These are phyloP conservation scores for Houttuynia cordata DNA, from an alignment of 164 flowering plant species.

Conservation along the genomic window DNA sequence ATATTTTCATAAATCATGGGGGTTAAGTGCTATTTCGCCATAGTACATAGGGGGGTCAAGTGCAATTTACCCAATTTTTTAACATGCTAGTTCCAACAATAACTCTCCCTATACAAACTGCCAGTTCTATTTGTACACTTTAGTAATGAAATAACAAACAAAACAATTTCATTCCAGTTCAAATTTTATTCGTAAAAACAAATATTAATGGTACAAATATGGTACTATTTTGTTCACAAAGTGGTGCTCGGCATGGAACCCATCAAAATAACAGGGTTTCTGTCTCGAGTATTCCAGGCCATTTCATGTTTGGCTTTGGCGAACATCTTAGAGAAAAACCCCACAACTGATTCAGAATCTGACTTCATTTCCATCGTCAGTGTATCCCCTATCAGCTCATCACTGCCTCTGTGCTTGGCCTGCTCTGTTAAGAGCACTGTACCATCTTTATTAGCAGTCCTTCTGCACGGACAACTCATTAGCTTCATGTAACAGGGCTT, in stretches of 20 bases:
- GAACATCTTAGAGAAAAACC: constrained; percentile 50
- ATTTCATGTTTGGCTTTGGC: constrained; percentile 28
- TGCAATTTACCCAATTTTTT: too few relatives aligned
- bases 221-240: constrained; percentile 4
- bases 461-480: constrained; percentile 50
- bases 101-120: too few relatives aligned
- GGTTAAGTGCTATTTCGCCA: too few relatives aligned
- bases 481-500: constrained; percentile 52
- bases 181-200: too few relatives aligned
- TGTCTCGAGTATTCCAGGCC: constrained; percentile 16
- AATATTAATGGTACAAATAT: background rate
- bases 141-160: too few relatives aligned
- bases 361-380: constrained; percentile 14
- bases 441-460: constrained; percentile 12
- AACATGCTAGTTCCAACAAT: too few relatives aligned
- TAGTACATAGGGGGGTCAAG: too few relatives aligned
- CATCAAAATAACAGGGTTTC: constrained; percentile 56
- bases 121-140: too few relatives aligned
- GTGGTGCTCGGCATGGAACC: constrained; percentile 69
- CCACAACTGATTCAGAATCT: constrained; percentile 19
- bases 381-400: constrained; percentile 13
- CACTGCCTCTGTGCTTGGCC: background rate
- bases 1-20: too few relatives aligned
- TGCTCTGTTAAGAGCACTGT: constrained; percentile 5
- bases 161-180: background rate